Base-by-base conservation (phyloP, 139 green algal species). In the Tetratostichococcus sp. region DNA sequence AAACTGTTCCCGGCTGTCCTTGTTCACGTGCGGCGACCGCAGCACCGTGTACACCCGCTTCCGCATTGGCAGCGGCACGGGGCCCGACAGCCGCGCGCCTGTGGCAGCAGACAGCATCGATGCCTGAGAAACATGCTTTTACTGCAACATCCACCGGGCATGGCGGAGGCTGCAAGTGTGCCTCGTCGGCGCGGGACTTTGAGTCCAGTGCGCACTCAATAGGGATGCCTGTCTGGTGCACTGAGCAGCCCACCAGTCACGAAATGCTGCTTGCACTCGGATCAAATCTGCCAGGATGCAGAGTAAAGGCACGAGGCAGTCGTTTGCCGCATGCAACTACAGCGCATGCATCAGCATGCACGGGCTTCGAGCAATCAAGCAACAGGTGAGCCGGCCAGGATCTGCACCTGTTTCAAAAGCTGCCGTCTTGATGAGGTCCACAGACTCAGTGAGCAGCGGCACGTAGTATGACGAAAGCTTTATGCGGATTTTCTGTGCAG, bases 1-100 rank as follows among this genome's bases (percentile, higher is more conserved):
- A 86, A 97, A 97, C 77, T 97, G 91, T 81, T 97, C 91, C 17
- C 90, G 84, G 1, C 84, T 87, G 69, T 95, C 85, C 85, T 97
- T 97, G 90, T 97, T 94, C 28, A 96, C 91, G 82, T 96, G 91
- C 23, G 91, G 91, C 21, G 88, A 94, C 32, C 86, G 80, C 39
- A 97, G 77, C 32, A 96, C 85, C 67, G 83, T 92, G 76, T 88
- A 97, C 0, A 84, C 75, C 33, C 76, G 72, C 23, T 62, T 62
- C 2, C 50, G 50, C 50, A 62, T 62, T 2, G 50, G 50, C 50
- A 62, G 19, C 14, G 14, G 14, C 50, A 62, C 50, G 11, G 50
- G 50, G 11, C 50, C 50, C 50, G 50, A 62, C 50, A 62, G 4
- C 19, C 50, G 50, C 50, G 50, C 70, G 67, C 22, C 79, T 83